Evolutionary conservation across 2,329 filamentous ascomycete species (phyloP).

Genomic region (Sporothrix curviconia): DNA sequence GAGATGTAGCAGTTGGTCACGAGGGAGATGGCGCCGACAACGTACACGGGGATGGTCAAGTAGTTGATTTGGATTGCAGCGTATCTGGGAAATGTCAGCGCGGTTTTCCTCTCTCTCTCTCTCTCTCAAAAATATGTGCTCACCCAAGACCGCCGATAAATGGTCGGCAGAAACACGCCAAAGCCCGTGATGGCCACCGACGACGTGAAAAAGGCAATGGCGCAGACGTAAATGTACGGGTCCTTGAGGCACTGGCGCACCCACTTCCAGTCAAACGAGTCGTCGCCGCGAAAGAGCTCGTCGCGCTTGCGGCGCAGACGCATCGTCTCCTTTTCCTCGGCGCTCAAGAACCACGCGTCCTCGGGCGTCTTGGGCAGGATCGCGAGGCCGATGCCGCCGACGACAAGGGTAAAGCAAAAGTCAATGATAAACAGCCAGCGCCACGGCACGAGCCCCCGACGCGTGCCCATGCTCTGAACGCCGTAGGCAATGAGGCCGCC

Average conservation of each 20-base stretch:
- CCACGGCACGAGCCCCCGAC: conserved; percentile 38
- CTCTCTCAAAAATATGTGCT: too few relatives aligned
- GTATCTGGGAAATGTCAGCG: too few relatives aligned
- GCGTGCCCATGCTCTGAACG: conserved; percentile 33
- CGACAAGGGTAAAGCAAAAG: conserved; percentile 19
- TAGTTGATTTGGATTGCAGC: conserved; percentile 18
- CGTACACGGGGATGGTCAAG: conserved; percentile 20
- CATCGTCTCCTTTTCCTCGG: conserved; percentile 10
- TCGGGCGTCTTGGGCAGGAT: conserved; percentile 11
- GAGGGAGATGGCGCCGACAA: conserved; percentile 16
- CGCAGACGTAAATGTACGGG: conserved; percentile 5
- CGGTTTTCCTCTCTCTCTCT: too few relatives aligned
- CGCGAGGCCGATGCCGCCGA: neutral
- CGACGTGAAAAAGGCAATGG: conserved; percentile 12
- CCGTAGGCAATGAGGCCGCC: conserved; percentile 19
- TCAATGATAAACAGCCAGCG: conserved; percentile 41
- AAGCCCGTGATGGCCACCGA: conserved; percentile 12
- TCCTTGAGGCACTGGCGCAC: neutral
- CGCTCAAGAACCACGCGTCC: conserved; percentile 11
- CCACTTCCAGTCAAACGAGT: conserved; percentile 8
- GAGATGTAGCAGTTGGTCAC: conserved; percentile 10
- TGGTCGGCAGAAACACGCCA: conserved; percentile 14
- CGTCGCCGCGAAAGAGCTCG: conserved; percentile 1
- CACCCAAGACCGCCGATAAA: conserved; percentile 14
- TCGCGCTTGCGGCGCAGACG: conserved; percentile 5